Evolutionary conservation across 805 yeast species (phyloP), one percentile per base, ranked within the genome.

Genomic region (Pichia pseudocactophila): DNA sequence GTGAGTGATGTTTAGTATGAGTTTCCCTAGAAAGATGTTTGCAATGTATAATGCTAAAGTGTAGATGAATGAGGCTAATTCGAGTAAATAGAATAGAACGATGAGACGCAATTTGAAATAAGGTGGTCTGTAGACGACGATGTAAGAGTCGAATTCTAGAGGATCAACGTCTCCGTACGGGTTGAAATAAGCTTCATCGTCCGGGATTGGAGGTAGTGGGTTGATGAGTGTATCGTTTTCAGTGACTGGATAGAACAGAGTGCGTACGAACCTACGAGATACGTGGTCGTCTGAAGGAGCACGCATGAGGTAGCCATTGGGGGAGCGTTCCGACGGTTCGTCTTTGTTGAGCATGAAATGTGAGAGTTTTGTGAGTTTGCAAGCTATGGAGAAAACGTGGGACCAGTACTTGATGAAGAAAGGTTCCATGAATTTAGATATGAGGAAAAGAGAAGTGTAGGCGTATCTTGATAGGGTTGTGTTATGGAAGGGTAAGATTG

Each of bases 121-220:
- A 2, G 95, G 95, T 4, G 99, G 97, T 36, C 86, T 70, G 62
- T 89, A 94, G 3, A 89, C 96, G 25, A 89, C 74, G 2, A 75
- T 69, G 59, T 89, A 87, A 2, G 66, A 59, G 7, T 58, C 62
- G 19, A 57, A 54, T 7, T 59, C 53, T 39, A 59, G 48, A 20
- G 59, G 47, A 39, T 63, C 66, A 32, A 59, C 62, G 41, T 63
- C 66, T 19, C 58, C 64, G 37, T 62, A 60, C 3, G 66, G 64
- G 31, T 62, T 58, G 35, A 41, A 49, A 33, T 43, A 53, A 7
- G 52, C 51, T 32, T 57, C 61, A 33, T 56, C 58, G 22, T 57
- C 56, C 10, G 50, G 47, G n/a, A 56, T 47, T 38, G 62, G 65
- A 19, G 64, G 59, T 5, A 64, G 39, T 16, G 69, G 66, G 19